Base-by-base conservation (phyloP, 148 eudicot genomes). In the Chenopodium quinoa region DNA sequence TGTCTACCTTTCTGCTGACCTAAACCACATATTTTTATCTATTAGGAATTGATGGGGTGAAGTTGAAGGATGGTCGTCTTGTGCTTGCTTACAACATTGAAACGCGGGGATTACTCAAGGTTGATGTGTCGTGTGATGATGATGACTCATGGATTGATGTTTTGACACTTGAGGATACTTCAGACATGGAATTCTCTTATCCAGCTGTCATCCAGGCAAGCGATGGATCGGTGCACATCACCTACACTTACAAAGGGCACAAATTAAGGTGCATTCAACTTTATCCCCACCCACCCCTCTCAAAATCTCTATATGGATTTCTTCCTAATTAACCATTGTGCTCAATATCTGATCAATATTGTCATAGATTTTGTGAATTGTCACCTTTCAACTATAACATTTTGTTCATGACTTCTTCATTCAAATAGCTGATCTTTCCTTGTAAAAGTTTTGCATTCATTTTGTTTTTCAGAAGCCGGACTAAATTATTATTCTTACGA, bases 21-120 rank as follows among this genome's bases (percentile, higher is more conserved):
- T 27, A 75, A 63, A 17, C 20, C 17, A 37, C 37, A 64, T 27
- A 68, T 80, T 73, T 9, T 22, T 7, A 22, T 83, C 27, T 27
- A 71, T 65, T 78, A 95, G 99, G 99, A 73, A 93, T 95, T 34
- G 99, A 95, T 85, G 99, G 97, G 25, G 91, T 91, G 20, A 95
- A 93, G 86, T 78, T 95, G 83, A 86, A 27, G 25, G 92, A 95
- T 85, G 97, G 97, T 7, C 89, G 90, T 73, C 89, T 95, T 22
- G 83, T 95, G 82, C 92, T 95, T 80, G 99, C 91, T 79, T 95
- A 95, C 85, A 95, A 95, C 85, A 95, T 97, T 4, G 47, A 81
- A 63, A 91, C 98, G n/a, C 87, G 98, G 75, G 97, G 84, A 50
- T 79, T 85, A 71, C 84, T 84, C 46, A 95, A 92, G 89, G 90